These are phyloP conservation scores for Xylaria cubensis DNA, from an alignment of 495 filamentous ascomycete genomes.

Conservation along the genomic window DNA sequence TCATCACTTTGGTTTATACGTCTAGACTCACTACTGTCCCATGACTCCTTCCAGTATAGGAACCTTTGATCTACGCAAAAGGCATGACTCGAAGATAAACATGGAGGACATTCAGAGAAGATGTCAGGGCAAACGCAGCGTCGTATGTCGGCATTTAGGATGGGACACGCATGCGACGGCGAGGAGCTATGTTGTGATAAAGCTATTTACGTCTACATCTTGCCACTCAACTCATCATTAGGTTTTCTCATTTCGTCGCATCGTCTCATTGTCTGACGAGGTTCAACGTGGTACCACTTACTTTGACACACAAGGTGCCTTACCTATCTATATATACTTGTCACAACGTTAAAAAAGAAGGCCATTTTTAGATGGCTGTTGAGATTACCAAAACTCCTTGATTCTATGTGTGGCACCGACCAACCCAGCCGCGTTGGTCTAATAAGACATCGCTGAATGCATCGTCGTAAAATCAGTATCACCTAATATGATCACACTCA, in stretches of 20 bases:
- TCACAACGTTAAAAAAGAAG: background rate
- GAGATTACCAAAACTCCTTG: background rate
- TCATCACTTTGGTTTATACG: background rate
- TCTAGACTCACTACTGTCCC: background rate
- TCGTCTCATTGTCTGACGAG: background rate
- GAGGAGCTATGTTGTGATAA: background rate
- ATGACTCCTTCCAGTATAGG: too few relatives aligned
- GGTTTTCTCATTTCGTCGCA: background rate
- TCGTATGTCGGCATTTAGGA: background rate
- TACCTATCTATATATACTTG: background rate
- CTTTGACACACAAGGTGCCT: background rate
- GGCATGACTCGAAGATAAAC: background rate
- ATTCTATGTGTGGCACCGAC: background rate
- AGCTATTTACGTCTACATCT: background rate
- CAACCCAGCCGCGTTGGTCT: background rate
- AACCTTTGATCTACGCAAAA: background rate
- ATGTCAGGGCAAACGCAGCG: too few relatives aligned
- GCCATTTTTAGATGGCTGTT: background rate
- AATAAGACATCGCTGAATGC: too few relatives aligned
- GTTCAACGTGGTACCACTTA: background rate
- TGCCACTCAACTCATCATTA: background rate
- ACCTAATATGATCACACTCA: background rate
- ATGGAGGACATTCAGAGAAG: too few relatives aligned
- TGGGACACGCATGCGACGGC: background rate
- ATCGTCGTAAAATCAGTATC: background rate